Percentiles rank a stretch among this genome's conserved stretches.
Evolutionary conservation across 768 basidiomycete genomes (phyloP).

Genomic region (Galerina sulciceps): DNA sequence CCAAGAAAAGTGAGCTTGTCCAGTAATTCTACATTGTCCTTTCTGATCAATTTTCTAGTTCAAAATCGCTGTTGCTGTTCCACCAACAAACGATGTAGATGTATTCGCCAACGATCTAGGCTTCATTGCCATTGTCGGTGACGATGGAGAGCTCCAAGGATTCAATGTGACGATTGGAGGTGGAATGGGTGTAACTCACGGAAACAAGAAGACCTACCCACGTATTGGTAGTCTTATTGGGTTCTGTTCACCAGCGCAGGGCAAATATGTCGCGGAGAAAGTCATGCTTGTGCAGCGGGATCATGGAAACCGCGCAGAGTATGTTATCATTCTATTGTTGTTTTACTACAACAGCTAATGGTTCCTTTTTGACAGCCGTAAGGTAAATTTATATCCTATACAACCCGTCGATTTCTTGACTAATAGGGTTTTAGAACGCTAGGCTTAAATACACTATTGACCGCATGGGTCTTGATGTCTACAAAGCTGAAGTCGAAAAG

Average conservation of each 20-base stretch:
- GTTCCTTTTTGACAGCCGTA: slow-evolving; percentile 51
- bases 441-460: slow-evolving; percentile 98
- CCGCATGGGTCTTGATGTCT: slow-evolving; percentile 86
- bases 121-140: slow-evolving; percentile 90
- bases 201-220: slow-evolving; percentile 99
- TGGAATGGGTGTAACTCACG: slow-evolving; percentile 99
- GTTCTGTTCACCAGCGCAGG: slow-evolving; percentile 90
- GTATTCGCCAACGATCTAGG: slow-evolving; percentile 96
- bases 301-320: slow-evolving; percentile 95
- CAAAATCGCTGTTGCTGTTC: slow-evolving; percentile 96
- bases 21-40: not conserved
- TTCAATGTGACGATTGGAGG: slow-evolving; percentile 96
- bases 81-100: slow-evolving; percentile 96
- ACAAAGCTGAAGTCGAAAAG: slow-evolving; percentile 90
- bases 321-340: slow-evolving; percentile 33
- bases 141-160: slow-evolving; percentile 77
- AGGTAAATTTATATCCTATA: slow-evolving; percentile 35
- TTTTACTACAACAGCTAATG: not conserved
- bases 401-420: not conserved
- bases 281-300: slow-evolving; percentile 94
- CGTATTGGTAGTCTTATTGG: slow-evolving; percentile 87
- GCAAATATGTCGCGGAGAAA: slow-evolving; percentile 85
- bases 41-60: slow-evolving; percentile 55
- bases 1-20: slow-evolving; percentile 80
- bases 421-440: slow-evolving; percentile 58